Evolutionary conservation across 164 flowering plant genomes (phyloP), one percentile per base, ranked within the genome.

Genomic region (Warburgia ugandensis): DNA sequence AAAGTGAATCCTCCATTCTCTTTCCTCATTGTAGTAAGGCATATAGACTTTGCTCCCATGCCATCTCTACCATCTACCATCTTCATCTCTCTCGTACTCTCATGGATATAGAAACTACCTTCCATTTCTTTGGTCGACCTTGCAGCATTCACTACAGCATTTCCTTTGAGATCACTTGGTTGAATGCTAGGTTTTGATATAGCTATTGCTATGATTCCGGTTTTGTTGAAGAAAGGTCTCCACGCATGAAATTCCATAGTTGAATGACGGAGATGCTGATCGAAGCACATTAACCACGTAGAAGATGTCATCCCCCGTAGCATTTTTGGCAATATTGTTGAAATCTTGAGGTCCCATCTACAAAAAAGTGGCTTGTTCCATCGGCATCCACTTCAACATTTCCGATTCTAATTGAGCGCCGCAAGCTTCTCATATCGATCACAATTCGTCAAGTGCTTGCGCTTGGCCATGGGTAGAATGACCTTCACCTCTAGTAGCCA

Each of bases 261-360:
- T 41, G 46, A 16, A 27, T 4, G 36, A 26, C 23, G 46, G 29
- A 10, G 32, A 11, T 2, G 30, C 54, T 1, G 54, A 39, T 5
- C 48, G 38, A 22, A 58, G 54, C 33, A 58, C 7, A 17, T 31
- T 44, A 8, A 58, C 35, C 6, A 42, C 29, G 11, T 58, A 57
- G 8, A 57, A 57, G 28, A 57, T 48, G 29, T 35, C 25, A 21
- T 55, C 50, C 25, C 25, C 59, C 12, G 6, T 20, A 37, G 45
- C 59, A n/a, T n/a, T n/a, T 46, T 19, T 22, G 61, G 61, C 17
- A 49, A 11, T 16, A 48, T 25, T 2, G 14, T 14, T 14, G 41
- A 58, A 45, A 48, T 58, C 30, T 58, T 58, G 5, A 37, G 10
- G 41, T 49, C 22, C 61, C 61, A 58, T 31, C 61, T 58, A 35